A percentile compares a stretch with the other conserved stretches of the same genome.
Conservation (phyloP, 805 yeast species). For the Pichia occidentalis region DNA sequence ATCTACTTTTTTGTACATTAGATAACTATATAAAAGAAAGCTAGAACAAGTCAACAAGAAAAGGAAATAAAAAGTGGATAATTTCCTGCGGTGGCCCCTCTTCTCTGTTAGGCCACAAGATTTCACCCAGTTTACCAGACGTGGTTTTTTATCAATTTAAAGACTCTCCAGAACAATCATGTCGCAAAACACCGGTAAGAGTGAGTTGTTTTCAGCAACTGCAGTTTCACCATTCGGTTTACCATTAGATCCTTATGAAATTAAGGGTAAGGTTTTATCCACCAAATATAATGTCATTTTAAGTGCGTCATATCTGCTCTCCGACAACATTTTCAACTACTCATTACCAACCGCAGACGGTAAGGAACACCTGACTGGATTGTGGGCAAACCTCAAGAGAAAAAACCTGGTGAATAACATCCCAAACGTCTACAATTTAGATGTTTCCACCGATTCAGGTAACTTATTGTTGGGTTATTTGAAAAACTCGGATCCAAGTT, state of each 20-base stretch:
- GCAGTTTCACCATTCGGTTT: constrained; percentile 52
- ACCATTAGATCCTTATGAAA: constrained; percentile 47
- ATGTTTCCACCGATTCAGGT: constrained; percentile 82
- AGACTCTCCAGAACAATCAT: constrained; percentile 13
- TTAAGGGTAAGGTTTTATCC: constrained; percentile 44
- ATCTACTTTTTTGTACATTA: too few relatives aligned
- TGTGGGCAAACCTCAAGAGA: constrained; percentile 53
- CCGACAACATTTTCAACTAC: constrained; percentile 58
- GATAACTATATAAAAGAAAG: too few relatives aligned
- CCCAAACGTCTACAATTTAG: constrained; percentile 56
- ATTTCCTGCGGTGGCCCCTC: too few relatives aligned
- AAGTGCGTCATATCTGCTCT: constrained; percentile 47
- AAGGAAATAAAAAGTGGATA: too few relatives aligned
- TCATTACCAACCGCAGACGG: constrained; percentile 16
- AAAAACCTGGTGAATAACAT: constrained; percentile 48
- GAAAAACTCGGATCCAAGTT: constrained; percentile 19
- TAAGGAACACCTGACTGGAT: constrained; percentile 48
- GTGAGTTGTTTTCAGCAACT: constrained; percentile 33
- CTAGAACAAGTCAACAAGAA: too few relatives aligned
- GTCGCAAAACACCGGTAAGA: constrained; percentile 13
- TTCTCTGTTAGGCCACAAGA: too few relatives aligned
- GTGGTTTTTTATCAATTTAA: background rate
- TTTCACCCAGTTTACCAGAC: too few relatives aligned
- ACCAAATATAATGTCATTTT: constrained; percentile 49
- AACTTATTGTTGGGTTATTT: constrained; percentile 70